These are phyloP conservation scores for Chlorencoelia australis DNA, from an alignment of 2,329 filamentous ascomycete species.

Conservation along the genomic window DNA sequence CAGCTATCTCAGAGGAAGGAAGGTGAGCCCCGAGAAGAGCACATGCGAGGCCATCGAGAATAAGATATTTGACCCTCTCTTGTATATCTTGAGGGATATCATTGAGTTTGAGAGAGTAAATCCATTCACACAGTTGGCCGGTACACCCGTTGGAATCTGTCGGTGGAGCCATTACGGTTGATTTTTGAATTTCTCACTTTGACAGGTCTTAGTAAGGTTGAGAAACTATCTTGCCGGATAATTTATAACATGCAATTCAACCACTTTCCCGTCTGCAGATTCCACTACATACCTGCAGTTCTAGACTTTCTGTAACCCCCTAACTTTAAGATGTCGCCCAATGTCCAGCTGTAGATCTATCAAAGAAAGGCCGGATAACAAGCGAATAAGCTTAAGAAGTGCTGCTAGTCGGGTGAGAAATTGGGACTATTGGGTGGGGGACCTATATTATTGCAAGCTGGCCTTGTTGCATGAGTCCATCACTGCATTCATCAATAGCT, in stretches of 20 bases:
- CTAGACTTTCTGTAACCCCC: background rate
- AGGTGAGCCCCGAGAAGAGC: constrained; percentile 31
- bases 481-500: too few relatives aligned
- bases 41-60: constrained; percentile 35
- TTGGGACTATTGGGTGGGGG: too few relatives aligned
- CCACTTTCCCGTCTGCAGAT: background rate
- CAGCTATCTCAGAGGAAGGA: constrained; percentile 32
- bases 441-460: too few relatives aligned
- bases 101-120: constrained; percentile 17
- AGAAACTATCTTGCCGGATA: background rate
- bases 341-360: too few relatives aligned
- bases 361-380: too few relatives aligned
- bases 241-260: background rate
- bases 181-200: background rate
- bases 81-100: constrained; percentile 27
- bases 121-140: constrained; percentile 25
- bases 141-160: constrained; percentile 15
- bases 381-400: too few relatives aligned
- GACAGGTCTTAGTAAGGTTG: background rate
- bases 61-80: constrained; percentile 32
- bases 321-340: background rate
- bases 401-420: too few relatives aligned
- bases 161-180: background rate
- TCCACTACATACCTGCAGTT: background rate
- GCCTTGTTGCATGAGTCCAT: too few relatives aligned